A percentile compares a stretch with the other conserved stretches of the same genome.
These are phyloP conservation scores for Aspergillus neoniger DNA, from an alignment of 2,329 filamentous ascomycete genomes.

Conservation along the genomic window DNA sequence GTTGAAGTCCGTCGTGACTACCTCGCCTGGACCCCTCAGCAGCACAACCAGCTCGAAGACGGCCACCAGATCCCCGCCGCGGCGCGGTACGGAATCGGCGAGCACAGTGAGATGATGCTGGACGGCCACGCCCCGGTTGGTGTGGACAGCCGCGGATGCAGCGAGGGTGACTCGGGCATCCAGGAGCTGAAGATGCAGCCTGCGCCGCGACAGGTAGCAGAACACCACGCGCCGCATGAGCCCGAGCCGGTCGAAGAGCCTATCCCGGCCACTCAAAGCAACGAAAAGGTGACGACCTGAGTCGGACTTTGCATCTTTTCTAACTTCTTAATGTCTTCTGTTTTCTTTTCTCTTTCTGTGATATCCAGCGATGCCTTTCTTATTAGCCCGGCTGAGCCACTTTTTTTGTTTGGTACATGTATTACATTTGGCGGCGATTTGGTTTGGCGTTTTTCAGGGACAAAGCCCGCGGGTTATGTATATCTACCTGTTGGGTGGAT, in stretches of 20 bases:
- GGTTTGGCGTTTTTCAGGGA: conserved; percentile 1
- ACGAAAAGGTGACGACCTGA: conserved; percentile 25
- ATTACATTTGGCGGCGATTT: conserved; percentile 15
- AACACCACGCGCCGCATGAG: conserved; percentile 25
- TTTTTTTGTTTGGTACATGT: conserved; percentile 17
- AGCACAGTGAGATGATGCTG: conserved; percentile 63
- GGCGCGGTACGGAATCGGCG: conserved; percentile 61
- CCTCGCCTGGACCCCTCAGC: conserved; percentile 53
- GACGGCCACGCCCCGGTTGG: conserved; percentile 52
- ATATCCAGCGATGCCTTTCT: conserved; percentile 31
- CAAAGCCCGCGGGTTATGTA: conserved; percentile 7
- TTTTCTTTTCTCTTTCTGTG: conserved; percentile 14
- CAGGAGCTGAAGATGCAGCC: conserved; percentile 35
- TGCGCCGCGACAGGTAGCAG: conserved; percentile 31
- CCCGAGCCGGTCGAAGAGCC: conserved; percentile 18
- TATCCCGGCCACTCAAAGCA: conserved; percentile 18
- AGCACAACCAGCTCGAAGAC: conserved; percentile 44
- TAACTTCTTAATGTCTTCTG: conserved; percentile 15
- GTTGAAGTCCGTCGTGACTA: conserved; percentile 55
- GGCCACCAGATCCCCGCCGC: conserved; percentile 59
- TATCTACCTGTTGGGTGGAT: conserved; percentile 6
- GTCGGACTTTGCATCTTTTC: not conserved
- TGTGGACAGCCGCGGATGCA: conserved; percentile 33
- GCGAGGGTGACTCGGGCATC: conserved; percentile 32
- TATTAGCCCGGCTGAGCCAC: conserved; percentile 27